phyloP scores from a whole-genome alignment of 1,139 yeast genomes.

The Entelexis paramagnoliae region DNA sequence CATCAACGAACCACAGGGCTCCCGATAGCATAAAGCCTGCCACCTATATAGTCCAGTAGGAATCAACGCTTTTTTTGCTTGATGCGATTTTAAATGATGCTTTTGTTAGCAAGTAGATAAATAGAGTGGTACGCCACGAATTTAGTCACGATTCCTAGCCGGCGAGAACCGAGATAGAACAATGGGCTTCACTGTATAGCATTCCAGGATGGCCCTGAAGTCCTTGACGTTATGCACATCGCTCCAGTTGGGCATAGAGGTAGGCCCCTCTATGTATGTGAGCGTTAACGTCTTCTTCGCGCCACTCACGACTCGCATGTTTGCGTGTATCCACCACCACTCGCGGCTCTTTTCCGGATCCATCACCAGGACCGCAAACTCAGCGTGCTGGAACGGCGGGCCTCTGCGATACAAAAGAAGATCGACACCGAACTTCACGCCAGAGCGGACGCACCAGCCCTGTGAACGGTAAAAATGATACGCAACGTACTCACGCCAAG shows the following conservation, averaged over 20 bases:
- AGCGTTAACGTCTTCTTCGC: slow-evolving; percentile 71
- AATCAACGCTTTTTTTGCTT: too few species aligned
- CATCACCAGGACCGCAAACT: slow-evolving; percentile 52
- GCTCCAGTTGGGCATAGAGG: slow-evolving; percentile 20
- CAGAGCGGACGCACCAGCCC: slow-evolving; percentile 93
- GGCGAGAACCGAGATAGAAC: slow-evolving; percentile 24
- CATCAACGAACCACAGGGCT: background rate
- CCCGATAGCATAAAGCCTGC: background rate
- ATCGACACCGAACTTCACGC: slow-evolving; percentile 84
- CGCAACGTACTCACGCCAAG: slow-evolving; percentile 46
- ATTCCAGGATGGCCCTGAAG: slow-evolving; percentile 21
- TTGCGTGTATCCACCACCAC: slow-evolving; percentile 57
- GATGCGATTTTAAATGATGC: too few species aligned
- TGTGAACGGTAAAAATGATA: slow-evolving; percentile 80
- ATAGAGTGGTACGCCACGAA: too few species aligned
- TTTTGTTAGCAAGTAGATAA: too few species aligned
- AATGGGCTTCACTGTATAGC: slow-evolving; percentile 24
- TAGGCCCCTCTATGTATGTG: slow-evolving; percentile 48
- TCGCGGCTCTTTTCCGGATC: slow-evolving; percentile 29
- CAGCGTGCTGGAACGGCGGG: slow-evolving; percentile 94
- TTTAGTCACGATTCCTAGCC: slow-evolving; percentile 22
- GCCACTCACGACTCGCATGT: slow-evolving; percentile 74
- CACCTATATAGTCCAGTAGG: too few species aligned
- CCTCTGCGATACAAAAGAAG: slow-evolving; percentile 74
- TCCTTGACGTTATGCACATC: slow-evolving; percentile 5